A percentile compares a stretch with the other conserved stretches of the same genome.
Conservation (phyloP, 1,284 basidiomycete genomes). For the Naganishia cerealis region DNA sequence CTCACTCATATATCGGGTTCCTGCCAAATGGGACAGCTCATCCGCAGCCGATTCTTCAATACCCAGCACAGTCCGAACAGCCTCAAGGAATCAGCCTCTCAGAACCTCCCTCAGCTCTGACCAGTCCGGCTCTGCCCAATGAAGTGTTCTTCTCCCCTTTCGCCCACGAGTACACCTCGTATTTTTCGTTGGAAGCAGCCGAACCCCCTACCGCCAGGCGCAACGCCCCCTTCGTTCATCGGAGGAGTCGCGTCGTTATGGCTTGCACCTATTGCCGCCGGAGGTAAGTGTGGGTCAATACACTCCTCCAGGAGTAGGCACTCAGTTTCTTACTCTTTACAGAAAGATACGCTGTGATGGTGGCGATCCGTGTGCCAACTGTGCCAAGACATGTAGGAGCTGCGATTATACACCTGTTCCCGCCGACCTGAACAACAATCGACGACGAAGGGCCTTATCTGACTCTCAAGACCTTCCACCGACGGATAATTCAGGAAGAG, state of each 20-base stretch:
- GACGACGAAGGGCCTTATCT: slow-evolving; percentile 1
- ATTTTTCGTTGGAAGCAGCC: slow-evolving; percentile 13
- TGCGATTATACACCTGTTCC: slow-evolving; percentile 54
- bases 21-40: not conserved
- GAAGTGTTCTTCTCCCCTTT: slow-evolving; percentile 23
- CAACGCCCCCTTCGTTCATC: slow-evolving; percentile 5
- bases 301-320: not conserved
- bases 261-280: slow-evolving; percentile 32
- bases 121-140: slow-evolving; percentile 24
- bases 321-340: not conserved
- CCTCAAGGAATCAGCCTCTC: not conserved
- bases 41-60: not conserved
- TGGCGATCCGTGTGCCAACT: slow-evolving; percentile 50
- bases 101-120: slow-evolving; percentile 9
- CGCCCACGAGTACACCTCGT: slow-evolving; percentile 25
- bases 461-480: not conserved
- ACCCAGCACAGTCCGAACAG: not conserved
- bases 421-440: slow-evolving; percentile 47
- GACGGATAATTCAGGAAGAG: not conserved
- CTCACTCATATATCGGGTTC: slow-evolving; percentile 5
- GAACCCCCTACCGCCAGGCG: not conserved
- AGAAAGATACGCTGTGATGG: slow-evolving; percentile 55
- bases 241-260: slow-evolving; percentile 22
- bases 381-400: slow-evolving; percentile 46
- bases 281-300: slow-evolving; percentile 17